Percentiles rank a stretch among this genome's conserved stretches.
phyloP scores from a whole-genome alignment of 108 stramenopile species.

The Asterionellopsis glacialis region DNA sequence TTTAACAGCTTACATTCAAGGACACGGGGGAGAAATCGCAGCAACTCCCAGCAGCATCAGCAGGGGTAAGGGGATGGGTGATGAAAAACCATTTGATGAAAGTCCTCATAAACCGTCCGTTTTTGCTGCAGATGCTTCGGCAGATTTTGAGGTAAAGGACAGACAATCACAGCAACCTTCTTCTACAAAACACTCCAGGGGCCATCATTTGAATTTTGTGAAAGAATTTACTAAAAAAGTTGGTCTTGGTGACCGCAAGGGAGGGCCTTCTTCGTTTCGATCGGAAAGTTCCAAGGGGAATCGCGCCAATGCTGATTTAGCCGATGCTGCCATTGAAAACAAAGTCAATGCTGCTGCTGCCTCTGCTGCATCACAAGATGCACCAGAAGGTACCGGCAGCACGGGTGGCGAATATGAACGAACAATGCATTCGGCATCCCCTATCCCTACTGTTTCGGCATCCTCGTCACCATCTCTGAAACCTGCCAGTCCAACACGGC shows the following conservation, averaged over 20 bases:
- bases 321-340: not conserved
- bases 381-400: not conserved
- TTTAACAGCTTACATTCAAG: not conserved
- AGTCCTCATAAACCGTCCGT: no score
- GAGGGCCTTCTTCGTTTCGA: not conserved
- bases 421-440: not conserved
- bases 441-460: conserved; percentile 13
- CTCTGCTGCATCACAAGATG: not conserved
- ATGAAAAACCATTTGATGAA: no score
- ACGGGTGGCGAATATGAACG: not conserved
- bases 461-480: conserved; percentile 4
- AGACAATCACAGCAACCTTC: no score
- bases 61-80: not conserved
- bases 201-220: not conserved
- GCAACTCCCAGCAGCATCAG: no score
- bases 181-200: no score
- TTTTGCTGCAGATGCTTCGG: no score
- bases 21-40: not conserved
- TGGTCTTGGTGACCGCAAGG: not conserved
- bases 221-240: conserved; percentile 1
- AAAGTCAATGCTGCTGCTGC: not conserved
- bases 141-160: no score
- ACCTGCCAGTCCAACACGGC: conserved; percentile 1
- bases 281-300: not conserved
- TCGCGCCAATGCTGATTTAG: not conserved